Base-by-base conservation (phyloP, 176 grass and related monocot species). In the Rhynchospora breviuscula region DNA sequence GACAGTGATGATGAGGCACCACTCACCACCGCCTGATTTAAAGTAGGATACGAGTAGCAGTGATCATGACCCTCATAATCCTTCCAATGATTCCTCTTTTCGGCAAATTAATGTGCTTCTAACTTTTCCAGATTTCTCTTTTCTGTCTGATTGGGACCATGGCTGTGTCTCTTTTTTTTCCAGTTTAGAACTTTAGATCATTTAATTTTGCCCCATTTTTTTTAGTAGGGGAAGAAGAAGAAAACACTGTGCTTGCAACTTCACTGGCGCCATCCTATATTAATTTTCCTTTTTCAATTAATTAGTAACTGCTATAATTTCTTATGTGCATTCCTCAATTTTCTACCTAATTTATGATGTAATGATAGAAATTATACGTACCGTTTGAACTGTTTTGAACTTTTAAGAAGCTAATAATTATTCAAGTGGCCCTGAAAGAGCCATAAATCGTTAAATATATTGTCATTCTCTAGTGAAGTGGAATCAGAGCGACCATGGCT, bases 41-140 rank as follows among this genome's bases (percentile, higher is more conserved):
- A 77, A 82, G 79, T 33, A 47, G 40, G 43, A 67, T 65, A 49
- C 52, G 18, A 53, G 44, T 66, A 31, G 22, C 67, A 62, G 63
- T 82, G 11, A 82, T 82, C 45, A 65, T 82, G 21, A 5, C 44
- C 51, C 5, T 67, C 80, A 67, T 82, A 67, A 81, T 81, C 59
- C 59, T 61, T 45, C 58, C 17, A 46, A 81, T 81, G 40, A 81
- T 63, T 81, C 33, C 14, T 52, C 44, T 65, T 82, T 82, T 82
- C 0, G 52, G 80, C 33, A 81, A 63, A 63, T 81, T 29, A 77
- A 56, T 77, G 49, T 77, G 13, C 51, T 17, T 77, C 49, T 56
- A 14, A 33, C 25, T 77, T 77, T 54, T 29, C 22, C 23, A 33
- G 73, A 77, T 77, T 2, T 31, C 22, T 29, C 21, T 77, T 77